Evolutionary conservation across 495 filamentous ascomycete species (phyloP).

Genomic region (Neurospora pannonica): DNA sequence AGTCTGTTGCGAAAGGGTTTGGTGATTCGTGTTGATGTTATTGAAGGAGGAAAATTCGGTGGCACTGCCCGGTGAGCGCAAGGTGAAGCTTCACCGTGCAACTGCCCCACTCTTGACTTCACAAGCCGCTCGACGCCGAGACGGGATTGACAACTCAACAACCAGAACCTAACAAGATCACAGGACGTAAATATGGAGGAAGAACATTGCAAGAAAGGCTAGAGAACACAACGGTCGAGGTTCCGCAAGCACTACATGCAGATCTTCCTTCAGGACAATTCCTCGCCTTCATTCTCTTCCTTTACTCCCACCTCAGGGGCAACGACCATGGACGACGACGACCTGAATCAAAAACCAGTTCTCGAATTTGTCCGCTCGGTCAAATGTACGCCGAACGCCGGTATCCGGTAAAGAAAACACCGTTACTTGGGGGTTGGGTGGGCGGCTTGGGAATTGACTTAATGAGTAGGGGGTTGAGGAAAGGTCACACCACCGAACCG

Average conservation of each 20-base stretch:
- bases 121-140: not conserved
- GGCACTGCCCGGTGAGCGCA: not conserved
- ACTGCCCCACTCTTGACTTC: not conserved
- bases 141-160: not conserved
- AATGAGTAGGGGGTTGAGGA: too few species aligned
- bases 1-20: not conserved
- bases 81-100: not conserved
- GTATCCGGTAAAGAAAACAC: not conserved
- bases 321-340: not conserved
- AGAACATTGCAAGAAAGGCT: not conserved
- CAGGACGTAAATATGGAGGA: not conserved
- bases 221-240: not conserved
- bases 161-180: not conserved
- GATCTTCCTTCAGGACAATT: not conserved
- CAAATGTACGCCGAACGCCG: not conserved
- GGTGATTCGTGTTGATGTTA: not conserved
- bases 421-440: not conserved
- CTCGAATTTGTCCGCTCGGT: not conserved
- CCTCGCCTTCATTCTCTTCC: not conserved
- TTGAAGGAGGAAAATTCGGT: not conserved
- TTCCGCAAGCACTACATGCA: not conserved
- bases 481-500: too few species aligned
- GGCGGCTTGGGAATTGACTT: too few species aligned
- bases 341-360: not conserved
- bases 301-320: not conserved